phyloP scores from a whole-genome alignment of 73 alveolate species.

The Paramecium caudatum region DNA sequence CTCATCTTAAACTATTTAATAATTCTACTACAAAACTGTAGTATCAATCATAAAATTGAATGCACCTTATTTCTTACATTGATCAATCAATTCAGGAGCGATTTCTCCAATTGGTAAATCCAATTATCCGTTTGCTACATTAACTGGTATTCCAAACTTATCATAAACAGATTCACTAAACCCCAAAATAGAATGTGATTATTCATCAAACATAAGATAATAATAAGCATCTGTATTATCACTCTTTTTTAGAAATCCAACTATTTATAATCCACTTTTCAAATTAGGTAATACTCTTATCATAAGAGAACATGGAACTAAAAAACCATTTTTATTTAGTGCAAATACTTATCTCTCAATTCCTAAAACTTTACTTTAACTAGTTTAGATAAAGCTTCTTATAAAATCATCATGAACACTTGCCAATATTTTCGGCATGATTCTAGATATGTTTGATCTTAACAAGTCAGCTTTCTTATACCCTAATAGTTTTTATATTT shows the following conservation, averaged over 20 bases:
- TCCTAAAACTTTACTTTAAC: slow-evolving; percentile 70
- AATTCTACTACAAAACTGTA: background rate
- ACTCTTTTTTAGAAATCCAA: slow-evolving; percentile 67
- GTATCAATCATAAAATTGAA: slow-evolving; percentile 49
- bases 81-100: background rate
- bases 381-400: slow-evolving; percentile 58
- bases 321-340: slow-evolving; percentile 56
- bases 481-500: slow-evolving; percentile 61
- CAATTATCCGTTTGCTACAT: slow-evolving; percentile 54
- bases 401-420: slow-evolving; percentile 71
- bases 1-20: slow-evolving; percentile 14
- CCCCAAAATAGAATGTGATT: slow-evolving; percentile 65
- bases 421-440: slow-evolving; percentile 75
- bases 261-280: slow-evolving; percentile 64
- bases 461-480: slow-evolving; percentile 61
- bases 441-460: slow-evolving; percentile 67
- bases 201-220: slow-evolving; percentile 54
- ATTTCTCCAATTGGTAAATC: slow-evolving; percentile 49
- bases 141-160: slow-evolving; percentile 66
- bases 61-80: background rate
- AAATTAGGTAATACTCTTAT: slow-evolving; percentile 72
- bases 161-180: slow-evolving; percentile 50
- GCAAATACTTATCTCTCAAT: slow-evolving; percentile 69
- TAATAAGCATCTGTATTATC: slow-evolving; percentile 25
- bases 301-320: slow-evolving; percentile 74